Base-by-base conservation (phyloP, 176 grass and related monocot species). In the Carex littledalei region DNA sequence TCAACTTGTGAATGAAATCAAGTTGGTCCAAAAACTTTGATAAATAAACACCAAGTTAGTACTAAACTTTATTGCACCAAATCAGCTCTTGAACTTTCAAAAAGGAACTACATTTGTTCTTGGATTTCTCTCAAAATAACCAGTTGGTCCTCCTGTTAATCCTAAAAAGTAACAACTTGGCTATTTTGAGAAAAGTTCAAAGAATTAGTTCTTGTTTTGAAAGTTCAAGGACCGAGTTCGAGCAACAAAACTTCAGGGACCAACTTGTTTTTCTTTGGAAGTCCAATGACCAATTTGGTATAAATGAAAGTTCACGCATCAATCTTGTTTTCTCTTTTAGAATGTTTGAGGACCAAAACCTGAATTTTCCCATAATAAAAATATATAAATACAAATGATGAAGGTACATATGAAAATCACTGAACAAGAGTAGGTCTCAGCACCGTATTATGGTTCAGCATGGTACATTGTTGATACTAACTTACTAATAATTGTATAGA, bases 401-500 rank as follows among this genome's bases (percentile, higher is more conserved):
- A 24, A 50, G 50, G n/a, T 74, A 22, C n/a, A 47, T 47, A 1
- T 50, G 8, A 8, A 74, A 43, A 73, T 39, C 13, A 49, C 39
- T 22, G 9, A 47, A 22, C 69, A 47, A 18, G 39, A 73, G 3
- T 74, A 74, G 39, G 69, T 54, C 49, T 77, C 22, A 54, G 12
- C 12, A 77, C 20, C 5, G 17, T 49, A 55, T 77, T 69, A 77
- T 73, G 16, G 39, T 43, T 47, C 69, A 45, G 49, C 8, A 73
- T 73, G 37, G 69, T 73, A 73, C 10, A 73, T 24, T 73, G n/a
- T 73, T 49, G 69, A 73, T 50, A 22, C 69, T 73, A 73, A 73
- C n/a, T 72, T 21, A 12, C 6, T 77, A 55, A 76, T 14, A 29
- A 77, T 17, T 29, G 12, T 55, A 77, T 4, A 77, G 13, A 77